Percentiles rank a stretch among this genome's conserved stretches.
Conservation (phyloP, 306 rosid genomes). For the Pterocarpus macrocarpus region DNA sequence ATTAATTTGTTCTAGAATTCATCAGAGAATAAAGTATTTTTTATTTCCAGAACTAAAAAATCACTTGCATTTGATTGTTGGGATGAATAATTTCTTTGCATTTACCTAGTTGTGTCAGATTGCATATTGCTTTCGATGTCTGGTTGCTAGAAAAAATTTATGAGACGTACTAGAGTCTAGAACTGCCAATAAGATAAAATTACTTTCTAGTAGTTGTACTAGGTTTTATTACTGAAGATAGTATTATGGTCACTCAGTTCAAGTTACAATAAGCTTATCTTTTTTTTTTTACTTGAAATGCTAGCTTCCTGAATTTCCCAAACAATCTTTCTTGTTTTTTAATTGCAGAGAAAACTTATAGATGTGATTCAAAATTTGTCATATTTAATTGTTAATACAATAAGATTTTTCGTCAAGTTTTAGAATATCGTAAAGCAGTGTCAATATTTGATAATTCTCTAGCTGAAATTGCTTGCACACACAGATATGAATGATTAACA, state of each 20-base stretch:
- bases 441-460: conserved; percentile 26
- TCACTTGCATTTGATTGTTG: not conserved
- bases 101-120: not conserved
- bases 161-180: not conserved
- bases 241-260: not conserved
- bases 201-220: not conserved
- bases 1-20: not conserved
- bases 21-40: not conserved
- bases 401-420: conserved; percentile 18
- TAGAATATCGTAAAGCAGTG: not conserved
- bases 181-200: not conserved
- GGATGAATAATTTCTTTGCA: conserved; percentile 15
- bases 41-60: not conserved
- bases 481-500: not conserved
- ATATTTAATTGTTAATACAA: not conserved
- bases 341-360: conserved; percentile 1
- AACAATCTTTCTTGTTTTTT: not conserved
- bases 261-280: not conserved
- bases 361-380: not conserved
- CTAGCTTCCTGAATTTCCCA: not conserved
- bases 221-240: conserved; percentile 14
- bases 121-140: conserved; percentile 18
- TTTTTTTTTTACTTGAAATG: conserved; percentile 1
- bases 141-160: conserved; percentile 1
- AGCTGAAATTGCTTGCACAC: not conserved